These are phyloP conservation scores for Starmerella bombicola DNA, from an alignment of 805 yeast genomes.

Conservation along the genomic window DNA sequence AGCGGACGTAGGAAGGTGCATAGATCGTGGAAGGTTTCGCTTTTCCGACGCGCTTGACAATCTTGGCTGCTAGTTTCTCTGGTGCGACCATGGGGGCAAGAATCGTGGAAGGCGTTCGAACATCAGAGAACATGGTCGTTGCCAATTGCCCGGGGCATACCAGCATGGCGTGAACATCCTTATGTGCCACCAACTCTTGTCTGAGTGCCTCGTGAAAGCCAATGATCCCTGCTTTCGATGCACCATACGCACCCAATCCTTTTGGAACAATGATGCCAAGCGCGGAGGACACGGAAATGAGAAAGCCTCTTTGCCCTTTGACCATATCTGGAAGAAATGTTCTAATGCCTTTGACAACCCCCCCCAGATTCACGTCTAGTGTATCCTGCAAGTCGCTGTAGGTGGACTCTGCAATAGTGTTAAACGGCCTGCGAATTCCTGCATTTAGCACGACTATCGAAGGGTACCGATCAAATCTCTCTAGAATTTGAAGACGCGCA, in stretches of 20 bases:
- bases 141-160: constrained; percentile 80
- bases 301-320: constrained; percentile 47
- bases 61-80: constrained; percentile 44
- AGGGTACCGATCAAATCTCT: constrained; percentile 42
- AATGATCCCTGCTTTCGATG: constrained; percentile 75
- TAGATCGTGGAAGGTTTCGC: constrained; percentile 59
- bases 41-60: constrained; percentile 43
- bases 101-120: constrained; percentile 56
- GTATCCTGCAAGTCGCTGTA: constrained; percentile 49
- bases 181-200: constrained; percentile 39
- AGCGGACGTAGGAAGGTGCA: constrained; percentile 63
- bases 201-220: constrained; percentile 74
- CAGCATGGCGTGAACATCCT: constrained; percentile 57
- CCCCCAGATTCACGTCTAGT: constrained; percentile 53
- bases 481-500: constrained; percentile 33
- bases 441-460: constrained; percentile 77
- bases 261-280: constrained; percentile 81
- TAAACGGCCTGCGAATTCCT: constrained; percentile 36
- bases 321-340: constrained; percentile 66
- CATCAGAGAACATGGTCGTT: constrained; percentile 62
- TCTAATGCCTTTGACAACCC: constrained; percentile 59
- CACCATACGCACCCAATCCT: constrained; percentile 66
- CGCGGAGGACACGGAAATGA: constrained; percentile 73
- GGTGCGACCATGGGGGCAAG: constrained; percentile 80
- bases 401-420: constrained; percentile 33